Conservation (phyloP, 2,329 filamentous ascomycete species). For the Rachicladosporium sp. region DNA sequence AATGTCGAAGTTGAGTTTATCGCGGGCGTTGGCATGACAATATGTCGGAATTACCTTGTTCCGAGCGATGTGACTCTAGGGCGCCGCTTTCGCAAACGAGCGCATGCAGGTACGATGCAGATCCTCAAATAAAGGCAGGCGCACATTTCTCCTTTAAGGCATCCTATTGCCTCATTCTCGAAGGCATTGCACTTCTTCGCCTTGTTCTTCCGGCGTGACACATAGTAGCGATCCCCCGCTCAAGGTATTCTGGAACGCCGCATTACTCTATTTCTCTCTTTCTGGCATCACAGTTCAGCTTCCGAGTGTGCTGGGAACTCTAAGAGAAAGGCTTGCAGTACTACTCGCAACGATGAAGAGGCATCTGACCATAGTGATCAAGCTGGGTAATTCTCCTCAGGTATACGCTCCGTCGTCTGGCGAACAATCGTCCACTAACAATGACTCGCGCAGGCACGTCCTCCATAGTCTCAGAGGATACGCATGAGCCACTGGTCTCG, state of each 20-base stretch:
- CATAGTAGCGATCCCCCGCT: background rate
- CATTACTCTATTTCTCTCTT: background rate
- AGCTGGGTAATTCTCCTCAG: conserved; percentile 51
- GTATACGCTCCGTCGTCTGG: too few relatives aligned
- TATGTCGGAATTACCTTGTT: background rate
- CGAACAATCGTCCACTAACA: conserved; percentile 18
- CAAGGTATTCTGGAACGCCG: background rate
- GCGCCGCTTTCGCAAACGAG: too few relatives aligned
- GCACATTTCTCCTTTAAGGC: too few relatives aligned
- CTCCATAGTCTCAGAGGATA: conserved; percentile 96
- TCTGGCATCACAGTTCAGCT: background rate
- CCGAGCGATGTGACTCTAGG: background rate
- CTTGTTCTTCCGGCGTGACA: background rate
- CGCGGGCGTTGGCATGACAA: background rate
- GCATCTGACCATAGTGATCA: conserved; percentile 69
- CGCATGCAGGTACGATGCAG: too few relatives aligned
- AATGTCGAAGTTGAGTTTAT: background rate
- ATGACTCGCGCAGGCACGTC: conserved; percentile 59
- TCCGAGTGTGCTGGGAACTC: background rate
- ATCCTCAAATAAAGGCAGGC: too few relatives aligned
- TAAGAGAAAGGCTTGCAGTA: background rate
- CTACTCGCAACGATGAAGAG: conserved; percentile 46
- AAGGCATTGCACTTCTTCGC: background rate
- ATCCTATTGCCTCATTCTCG: too few relatives aligned
- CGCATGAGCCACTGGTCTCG: conserved; percentile 83